Base-by-base conservation (phyloP, 805 yeast species). In the Candida ulmi region DNA sequence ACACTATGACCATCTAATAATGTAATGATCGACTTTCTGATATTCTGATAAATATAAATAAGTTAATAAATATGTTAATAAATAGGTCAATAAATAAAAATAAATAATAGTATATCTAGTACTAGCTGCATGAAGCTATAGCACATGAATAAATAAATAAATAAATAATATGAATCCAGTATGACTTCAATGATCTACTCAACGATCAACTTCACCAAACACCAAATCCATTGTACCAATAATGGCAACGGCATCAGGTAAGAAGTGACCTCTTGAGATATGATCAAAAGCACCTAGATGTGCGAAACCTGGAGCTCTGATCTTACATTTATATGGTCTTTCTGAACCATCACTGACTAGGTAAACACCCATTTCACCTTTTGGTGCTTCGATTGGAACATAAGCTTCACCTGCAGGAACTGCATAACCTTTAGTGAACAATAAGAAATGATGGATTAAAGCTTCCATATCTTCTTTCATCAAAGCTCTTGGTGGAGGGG, bases 401-500 rank as follows among this genome's bases (percentile, higher is more conserved):
- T 87, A 87, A 11, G 95, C 83, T 68, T 87, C 95, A 57, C 95
- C 95, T 39, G 79, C 83, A 33, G 95, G 95, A 32, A 87, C 95
- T 28, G 81, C 79, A 62, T 78, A 85, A 51, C 95, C 95, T 72
- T 87, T 87, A 41, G 95, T 83, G 71, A 80, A 87, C 51, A 83
- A 71, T 62, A 87, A 71, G 72, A 87, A 87, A 69, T 87, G 95
- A 63, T 87, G 95, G 61, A 87, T 87, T 52, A 87, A 73, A 17
- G 91, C 82, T 71, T 87, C 95, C 95, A 87, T 87, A 64, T 87
- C 95, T 61, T 82, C 87, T 68, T 87, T 87, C 95, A 87, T 87
- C 53, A 74, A 58, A 18, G 78, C 62, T 62, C 91, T 79, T 45
- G 95, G 80, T 28, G 95, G 95, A 26, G 93, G 88, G 38, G 78